Evolutionary conservation across 2,329 filamentous ascomycete genomes (phyloP), one percentile per base, ranked within the genome.

Genomic region (Alternaria sp.): DNA sequence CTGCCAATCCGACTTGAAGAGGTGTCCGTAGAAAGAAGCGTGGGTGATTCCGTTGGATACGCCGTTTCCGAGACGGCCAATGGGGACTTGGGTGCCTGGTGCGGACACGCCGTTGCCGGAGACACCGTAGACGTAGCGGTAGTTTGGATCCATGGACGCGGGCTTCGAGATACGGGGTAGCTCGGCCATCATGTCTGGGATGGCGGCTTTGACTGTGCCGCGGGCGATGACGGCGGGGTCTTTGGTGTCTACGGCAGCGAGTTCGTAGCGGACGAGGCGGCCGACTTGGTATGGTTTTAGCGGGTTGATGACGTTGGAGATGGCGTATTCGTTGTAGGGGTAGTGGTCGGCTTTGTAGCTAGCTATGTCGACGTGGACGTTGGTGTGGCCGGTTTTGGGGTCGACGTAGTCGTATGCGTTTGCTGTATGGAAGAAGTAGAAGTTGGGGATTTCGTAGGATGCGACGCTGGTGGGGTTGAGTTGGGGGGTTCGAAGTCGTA

Each of bases 111-210:
- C 51, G 25, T 54, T 54, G 25, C 38, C 36, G 1, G 51, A 54
- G 3, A 54, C 34, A 20, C 51, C 51, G 51, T 54, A 54, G 36
- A 54, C 51, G n/a, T 28, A 54, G n/a, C 51, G 34, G 40, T 54
- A 54, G 38, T 41, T 54, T 3, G 38, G 27, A 14, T 53, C n/a
- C 50, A 53, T 53, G 2, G 50, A 53, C 7, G 20, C 36, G 40
- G 36, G 34, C n/a, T 40, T 53, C 36, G 34, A 53, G n/a, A 53
- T 25, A 3, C 50, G 50, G 6, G 50, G 50, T 5, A 53, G 32
- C 14, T 53, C 50, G 0, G 50, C 50, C 34, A 41, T 27, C 22
- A 53, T 40, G 4, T 20, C n/a, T 25, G 51, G 51, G n/a, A 54
- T 41, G 6, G 34, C 51, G 20, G 38, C 51, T 22, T 28, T 41